These are phyloP conservation scores for Tulasnella sp. DNA, from an alignment of 768 basidiomycete genomes.

Conservation along the genomic window DNA sequence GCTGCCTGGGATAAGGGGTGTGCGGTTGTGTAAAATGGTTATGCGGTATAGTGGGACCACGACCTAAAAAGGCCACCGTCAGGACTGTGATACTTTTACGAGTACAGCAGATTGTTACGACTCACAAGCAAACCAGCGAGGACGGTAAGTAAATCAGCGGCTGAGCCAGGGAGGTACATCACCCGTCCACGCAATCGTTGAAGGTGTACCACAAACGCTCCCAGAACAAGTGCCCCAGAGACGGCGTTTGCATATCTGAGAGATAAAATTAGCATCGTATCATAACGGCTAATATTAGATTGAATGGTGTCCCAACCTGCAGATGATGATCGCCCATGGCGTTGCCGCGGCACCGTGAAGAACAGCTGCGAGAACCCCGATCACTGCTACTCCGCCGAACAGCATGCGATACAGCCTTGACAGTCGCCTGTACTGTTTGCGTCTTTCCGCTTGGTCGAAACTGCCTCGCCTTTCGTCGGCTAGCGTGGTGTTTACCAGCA, in stretches of 20 bases:
- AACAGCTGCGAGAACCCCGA: not conserved
- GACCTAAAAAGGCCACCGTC: not conserved
- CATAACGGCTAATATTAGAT: not conserved
- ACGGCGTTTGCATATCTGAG: not conserved
- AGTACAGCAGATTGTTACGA: too few relatives aligned
- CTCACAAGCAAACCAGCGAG: not conserved
- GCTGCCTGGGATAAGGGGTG: not conserved
- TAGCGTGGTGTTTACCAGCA: constrained; percentile 6
- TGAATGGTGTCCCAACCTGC: not conserved
- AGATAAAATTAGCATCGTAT: not conserved
- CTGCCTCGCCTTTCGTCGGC: constrained; percentile 3
- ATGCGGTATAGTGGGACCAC: not conserved
- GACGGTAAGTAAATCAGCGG: not conserved
- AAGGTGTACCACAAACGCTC: not conserved
- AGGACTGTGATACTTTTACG: not conserved
- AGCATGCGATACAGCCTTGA: not conserved
- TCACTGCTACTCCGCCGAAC: not conserved
- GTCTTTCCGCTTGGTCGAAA: not conserved
- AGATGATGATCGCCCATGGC: not conserved
- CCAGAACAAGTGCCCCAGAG: not conserved
- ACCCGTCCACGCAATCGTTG: not conserved
- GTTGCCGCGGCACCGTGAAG: not conserved
- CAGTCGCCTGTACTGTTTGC: not conserved
- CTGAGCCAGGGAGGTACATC: not conserved
- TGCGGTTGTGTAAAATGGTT: not conserved